Conservation (phyloP, 345 rosid species). For the Eucalyptus lansdowneana region DNA sequence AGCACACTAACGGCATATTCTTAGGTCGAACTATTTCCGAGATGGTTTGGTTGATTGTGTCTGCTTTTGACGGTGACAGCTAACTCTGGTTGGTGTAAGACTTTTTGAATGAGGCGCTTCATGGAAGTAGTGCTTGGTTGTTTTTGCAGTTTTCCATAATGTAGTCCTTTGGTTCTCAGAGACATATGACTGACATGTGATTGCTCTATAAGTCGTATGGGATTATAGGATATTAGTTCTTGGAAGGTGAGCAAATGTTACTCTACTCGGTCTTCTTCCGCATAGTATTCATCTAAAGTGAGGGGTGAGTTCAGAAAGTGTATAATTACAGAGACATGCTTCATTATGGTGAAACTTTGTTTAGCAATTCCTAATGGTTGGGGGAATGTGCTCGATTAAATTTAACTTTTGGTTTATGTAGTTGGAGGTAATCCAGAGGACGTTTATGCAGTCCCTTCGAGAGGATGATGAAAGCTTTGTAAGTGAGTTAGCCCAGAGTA, state of each 20-base stretch:
- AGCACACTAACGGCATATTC: background rate
- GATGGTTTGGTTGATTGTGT: background rate
- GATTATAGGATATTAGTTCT: background rate
- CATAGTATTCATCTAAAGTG: background rate
- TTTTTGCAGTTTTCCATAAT: background rate
- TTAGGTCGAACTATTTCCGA: background rate
- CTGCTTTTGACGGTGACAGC: background rate
- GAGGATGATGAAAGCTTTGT: constrained; percentile 62
- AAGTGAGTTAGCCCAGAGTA: background rate
- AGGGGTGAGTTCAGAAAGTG: background rate
- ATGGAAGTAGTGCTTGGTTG: background rate
- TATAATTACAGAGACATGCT: background rate
- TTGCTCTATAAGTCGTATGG: background rate
- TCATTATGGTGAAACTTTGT: background rate
- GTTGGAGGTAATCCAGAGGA: constrained; percentile 89
- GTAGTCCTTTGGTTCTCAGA: background rate
- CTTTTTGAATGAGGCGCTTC: background rate
- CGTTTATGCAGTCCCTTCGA: constrained; percentile 76
- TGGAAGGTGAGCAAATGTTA: background rate
- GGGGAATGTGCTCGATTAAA: background rate
- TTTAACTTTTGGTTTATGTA: constrained; percentile 6
- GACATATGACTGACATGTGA: background rate
- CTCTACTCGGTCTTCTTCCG: background rate
- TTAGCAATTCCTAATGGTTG: background rate
- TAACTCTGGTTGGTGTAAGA: background rate